phyloP scores from a whole-genome alignment of 2,329 filamentous ascomycete genomes.

The Mariannaea sp. region DNA sequence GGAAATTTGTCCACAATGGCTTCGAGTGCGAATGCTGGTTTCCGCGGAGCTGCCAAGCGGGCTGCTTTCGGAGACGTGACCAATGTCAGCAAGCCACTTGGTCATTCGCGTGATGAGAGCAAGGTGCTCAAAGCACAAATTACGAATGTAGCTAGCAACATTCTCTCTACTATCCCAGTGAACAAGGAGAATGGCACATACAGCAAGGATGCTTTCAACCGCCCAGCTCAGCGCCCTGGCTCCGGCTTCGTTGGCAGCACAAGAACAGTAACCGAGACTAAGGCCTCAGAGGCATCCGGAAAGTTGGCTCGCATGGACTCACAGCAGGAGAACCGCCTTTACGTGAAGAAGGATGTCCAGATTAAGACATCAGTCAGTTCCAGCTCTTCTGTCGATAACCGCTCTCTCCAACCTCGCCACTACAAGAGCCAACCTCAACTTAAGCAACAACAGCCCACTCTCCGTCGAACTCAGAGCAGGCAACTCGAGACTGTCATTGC shows the following conservation, averaged over 20 bases:
- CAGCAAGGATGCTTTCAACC: conserved; percentile 45
- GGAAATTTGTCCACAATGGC: conserved; percentile 54
- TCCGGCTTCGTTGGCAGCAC: conserved; percentile 30
- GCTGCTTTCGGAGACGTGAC: conserved; percentile 83
- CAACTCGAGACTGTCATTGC: conserved; percentile 40
- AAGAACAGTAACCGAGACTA: conserved; percentile 32
- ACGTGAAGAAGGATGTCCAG: conserved; percentile 29
- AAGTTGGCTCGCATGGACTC: conserved; percentile 26
- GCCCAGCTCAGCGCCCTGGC: conserved; percentile 43
- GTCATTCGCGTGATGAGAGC: conserved; percentile 38
- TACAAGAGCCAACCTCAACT: conserved; percentile 60
- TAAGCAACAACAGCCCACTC: conserved; percentile 47
- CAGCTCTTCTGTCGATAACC: conserved; percentile 28
- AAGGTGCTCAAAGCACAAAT: conserved; percentile 45
- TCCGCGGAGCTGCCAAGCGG: conserved; percentile 65
- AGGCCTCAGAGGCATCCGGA: conserved; percentile 33
- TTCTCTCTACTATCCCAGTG: conserved; percentile 32
- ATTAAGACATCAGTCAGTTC: conserved; percentile 20
- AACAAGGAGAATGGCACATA: conserved; percentile 53
- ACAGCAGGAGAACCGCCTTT: conserved; percentile 27
- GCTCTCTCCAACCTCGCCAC: conserved; percentile 50
- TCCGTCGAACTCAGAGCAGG: conserved; percentile 53
- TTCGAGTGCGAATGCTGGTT: conserved; percentile 34
- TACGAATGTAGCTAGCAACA: conserved; percentile 34
- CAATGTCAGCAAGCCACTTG: conserved; percentile 60